Conservation (phyloP, 768 basidiomycete genomes). For the Tylopilus subfusipes region DNA sequence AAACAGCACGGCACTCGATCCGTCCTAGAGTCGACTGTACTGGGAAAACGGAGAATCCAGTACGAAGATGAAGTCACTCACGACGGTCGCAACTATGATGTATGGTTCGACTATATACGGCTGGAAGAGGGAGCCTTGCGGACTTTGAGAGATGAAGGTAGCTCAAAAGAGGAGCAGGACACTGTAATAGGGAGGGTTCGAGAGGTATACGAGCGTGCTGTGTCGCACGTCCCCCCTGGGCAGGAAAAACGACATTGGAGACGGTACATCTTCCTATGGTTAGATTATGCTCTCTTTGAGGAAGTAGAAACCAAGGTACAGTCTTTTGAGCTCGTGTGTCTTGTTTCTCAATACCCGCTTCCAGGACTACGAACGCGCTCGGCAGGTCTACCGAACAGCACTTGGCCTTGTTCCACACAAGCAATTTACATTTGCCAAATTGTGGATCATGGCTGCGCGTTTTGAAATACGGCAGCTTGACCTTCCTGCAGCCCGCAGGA, state of each 20-base stretch:
- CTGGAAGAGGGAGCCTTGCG: conserved; percentile 86
- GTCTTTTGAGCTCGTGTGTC: background rate
- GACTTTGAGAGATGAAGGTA: conserved; percentile 72
- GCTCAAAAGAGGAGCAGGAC: conserved; percentile 66
- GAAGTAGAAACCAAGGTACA: conserved; percentile 89
- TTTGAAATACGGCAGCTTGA: conserved; percentile 88
- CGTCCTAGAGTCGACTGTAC: conserved; percentile 88
- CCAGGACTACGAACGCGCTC: conserved; percentile 79
- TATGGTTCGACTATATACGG: conserved; percentile 96
- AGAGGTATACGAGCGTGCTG: conserved; percentile 94
- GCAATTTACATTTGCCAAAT: conserved; percentile 94
- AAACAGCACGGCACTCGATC: conserved; percentile 92
- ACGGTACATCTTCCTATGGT: conserved; percentile 87
- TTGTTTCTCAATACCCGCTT: conserved; percentile 1
- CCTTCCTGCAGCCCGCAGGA: conserved; percentile 78
- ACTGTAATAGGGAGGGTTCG: conserved; percentile 64
- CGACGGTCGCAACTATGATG: conserved; percentile 93
- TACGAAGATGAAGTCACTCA: conserved; percentile 95
- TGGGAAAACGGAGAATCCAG: conserved; percentile 96
- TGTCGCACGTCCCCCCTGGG: conserved; percentile 93
- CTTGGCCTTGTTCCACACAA: conserved; percentile 91
- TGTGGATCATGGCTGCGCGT: conserved; percentile 90
- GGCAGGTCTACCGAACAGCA: conserved; percentile 91
- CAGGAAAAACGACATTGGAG: conserved; percentile 91
- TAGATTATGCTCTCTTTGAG: conserved; percentile 95